A percentile compares a stretch with the other conserved stretches of the same genome.
Evolutionary conservation across 208 protist species (phyloP).

Genomic region (Naegleria fowleri): DNA sequence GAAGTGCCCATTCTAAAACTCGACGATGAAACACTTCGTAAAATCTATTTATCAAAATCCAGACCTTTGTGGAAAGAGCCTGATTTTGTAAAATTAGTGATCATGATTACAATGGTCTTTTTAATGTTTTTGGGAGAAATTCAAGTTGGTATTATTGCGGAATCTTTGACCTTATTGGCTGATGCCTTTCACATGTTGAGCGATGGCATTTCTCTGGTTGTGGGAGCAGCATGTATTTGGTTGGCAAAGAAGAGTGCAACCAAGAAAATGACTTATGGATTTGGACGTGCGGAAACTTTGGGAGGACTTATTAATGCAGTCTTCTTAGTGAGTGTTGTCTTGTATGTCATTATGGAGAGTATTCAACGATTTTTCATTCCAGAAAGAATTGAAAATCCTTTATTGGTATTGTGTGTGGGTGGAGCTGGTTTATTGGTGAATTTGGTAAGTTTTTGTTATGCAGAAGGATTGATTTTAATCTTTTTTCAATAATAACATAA

Average conservation of each 20-base stretch:
- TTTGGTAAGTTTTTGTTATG: constrained; percentile 25
- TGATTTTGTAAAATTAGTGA: neutral
- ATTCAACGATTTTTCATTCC: constrained; percentile 29
- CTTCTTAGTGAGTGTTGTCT: neutral
- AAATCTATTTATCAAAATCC: neutral
- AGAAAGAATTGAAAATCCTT: constrained; percentile 17
- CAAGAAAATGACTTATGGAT: neutral
- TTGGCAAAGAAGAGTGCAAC: neutral
- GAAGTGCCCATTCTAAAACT: neutral
- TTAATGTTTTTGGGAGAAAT: neutral
- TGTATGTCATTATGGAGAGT: constrained; percentile 25
- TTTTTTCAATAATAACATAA: neutral
- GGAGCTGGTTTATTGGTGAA: constrained; percentile 34
- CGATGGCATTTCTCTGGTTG: neutral
- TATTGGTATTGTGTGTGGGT: constrained; percentile 32
- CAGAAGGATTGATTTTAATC: neutral
- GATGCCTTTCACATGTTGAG: neutral
- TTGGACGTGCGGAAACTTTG: neutral
- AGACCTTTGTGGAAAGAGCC: neutral
- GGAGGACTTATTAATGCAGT: constrained; percentile 17
- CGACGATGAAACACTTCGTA: neutral
- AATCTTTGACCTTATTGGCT: neutral
- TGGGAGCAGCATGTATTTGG: neutral
- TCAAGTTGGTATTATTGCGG: neutral
- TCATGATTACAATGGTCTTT: neutral